These are phyloP conservation scores for Elsinoe australis DNA, from an alignment of 2,329 filamentous ascomycete genomes.

Conservation along the genomic window DNA sequence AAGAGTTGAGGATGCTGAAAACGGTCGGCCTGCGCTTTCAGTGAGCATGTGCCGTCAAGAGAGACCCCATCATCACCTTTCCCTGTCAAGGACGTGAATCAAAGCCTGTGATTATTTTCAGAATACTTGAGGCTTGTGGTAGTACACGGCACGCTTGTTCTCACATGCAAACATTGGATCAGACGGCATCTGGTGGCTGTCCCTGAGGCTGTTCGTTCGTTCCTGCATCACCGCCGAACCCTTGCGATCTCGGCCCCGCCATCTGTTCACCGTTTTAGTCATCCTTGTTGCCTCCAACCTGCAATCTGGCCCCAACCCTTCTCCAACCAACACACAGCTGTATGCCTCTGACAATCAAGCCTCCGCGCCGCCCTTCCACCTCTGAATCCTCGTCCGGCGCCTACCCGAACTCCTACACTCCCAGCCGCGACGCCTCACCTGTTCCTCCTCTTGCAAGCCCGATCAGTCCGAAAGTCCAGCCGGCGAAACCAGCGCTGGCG, in stretches of 20 bases:
- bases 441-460: slow-evolving; percentile 20
- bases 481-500: neutral
- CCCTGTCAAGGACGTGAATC: too few relatives aligned
- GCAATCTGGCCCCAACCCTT: neutral
- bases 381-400: neutral
- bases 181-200: too few relatives aligned
- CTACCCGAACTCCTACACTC: slow-evolving; percentile 5
- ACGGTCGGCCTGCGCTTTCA: neutral
- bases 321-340: neutral
- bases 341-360: slow-evolving; percentile 26
- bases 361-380: slow-evolving; percentile 22
- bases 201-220: slow-evolving; percentile 6
- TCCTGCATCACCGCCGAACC: too few relatives aligned
- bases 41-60: neutral
- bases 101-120: too few relatives aligned
- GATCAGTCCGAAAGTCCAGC: slow-evolving; percentile 17
- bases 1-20: neutral
- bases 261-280: slow-evolving; percentile 9
- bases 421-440: slow-evolving; percentile 17
- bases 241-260: too few relatives aligned
- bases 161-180: too few relatives aligned
- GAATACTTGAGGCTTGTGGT: neutral
- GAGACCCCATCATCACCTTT: too few relatives aligned
- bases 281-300: neutral
- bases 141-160: neutral